Evolutionary conservation across 164 flowering plant genomes (phyloP).

Genomic region (Annona squamosa): DNA sequence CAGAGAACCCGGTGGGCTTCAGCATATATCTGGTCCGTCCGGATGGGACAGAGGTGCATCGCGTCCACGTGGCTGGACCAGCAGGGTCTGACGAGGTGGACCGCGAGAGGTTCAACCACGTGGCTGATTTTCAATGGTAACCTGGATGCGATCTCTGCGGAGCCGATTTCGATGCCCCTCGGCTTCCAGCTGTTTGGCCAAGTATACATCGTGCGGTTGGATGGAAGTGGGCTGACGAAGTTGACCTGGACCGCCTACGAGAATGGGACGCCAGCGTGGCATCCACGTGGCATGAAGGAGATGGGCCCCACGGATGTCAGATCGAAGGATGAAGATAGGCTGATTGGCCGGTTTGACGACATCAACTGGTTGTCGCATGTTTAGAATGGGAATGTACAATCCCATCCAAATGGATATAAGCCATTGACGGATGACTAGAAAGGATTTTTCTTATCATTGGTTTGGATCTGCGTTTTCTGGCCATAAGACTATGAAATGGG

Average conservation of each 20-base stretch:
- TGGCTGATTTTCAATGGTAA: slow-evolving; percentile 72
- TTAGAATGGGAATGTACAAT: no score
- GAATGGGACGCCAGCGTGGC: slow-evolving; percentile 85
- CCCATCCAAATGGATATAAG: no score
- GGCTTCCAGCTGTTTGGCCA: slow-evolving; percentile 92
- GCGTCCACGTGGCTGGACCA: slow-evolving; percentile 25
- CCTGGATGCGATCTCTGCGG: slow-evolving; percentile 61
- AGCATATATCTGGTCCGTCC: slow-evolving; percentile 29
- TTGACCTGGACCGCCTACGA: slow-evolving; percentile 78
- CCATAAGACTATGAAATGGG: no score
- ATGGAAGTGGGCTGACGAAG: slow-evolving; percentile 68
- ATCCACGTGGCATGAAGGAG: slow-evolving; percentile 12
- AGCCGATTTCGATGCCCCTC: slow-evolving; percentile 70
- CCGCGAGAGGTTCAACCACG: slow-evolving; percentile 74
- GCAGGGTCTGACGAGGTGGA: slow-evolving; percentile 33
- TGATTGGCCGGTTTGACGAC: slow-evolving; percentile 52
- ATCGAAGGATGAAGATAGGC: slow-evolving; percentile 27
- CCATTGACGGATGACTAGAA: no score
- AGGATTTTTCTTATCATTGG: no score
- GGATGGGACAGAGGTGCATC: slow-evolving; percentile 10
- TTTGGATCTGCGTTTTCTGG: no score
- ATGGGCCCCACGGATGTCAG: slow-evolving; percentile 20
- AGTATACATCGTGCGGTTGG: slow-evolving; percentile 43
- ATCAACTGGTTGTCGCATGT: slow-evolving; percentile 43
- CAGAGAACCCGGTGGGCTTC: slow-evolving; percentile 28